Evolutionary conservation across 495 filamentous ascomycete genomes (phyloP).

Genomic region (Bacidia rubella): DNA sequence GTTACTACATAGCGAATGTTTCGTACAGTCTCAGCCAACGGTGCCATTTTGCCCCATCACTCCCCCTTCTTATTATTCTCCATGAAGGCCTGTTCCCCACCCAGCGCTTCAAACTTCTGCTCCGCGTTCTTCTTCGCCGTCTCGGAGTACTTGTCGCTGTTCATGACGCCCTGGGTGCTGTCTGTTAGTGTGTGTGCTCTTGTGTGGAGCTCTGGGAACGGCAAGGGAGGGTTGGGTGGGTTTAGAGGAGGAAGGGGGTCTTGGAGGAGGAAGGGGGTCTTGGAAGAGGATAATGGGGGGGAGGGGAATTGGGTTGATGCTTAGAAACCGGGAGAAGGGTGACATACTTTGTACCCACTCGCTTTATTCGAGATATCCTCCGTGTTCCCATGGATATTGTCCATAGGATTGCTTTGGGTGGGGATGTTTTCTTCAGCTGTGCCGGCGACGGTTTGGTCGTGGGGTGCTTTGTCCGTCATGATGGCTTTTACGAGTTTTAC

Average conservation of each 20-base stretch:
- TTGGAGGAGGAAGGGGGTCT: neutral
- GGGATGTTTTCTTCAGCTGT: constrained; percentile 15
- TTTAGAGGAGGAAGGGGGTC: neutral
- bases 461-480: constrained; percentile 7
- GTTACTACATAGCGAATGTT: neutral
- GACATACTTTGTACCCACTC: constrained; percentile 11
- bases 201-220: neutral
- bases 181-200: too few relatives aligned
- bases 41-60: neutral
- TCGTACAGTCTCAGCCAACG: neutral
- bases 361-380: constrained; percentile 16
- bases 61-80: constrained; percentile 14
- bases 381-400: constrained; percentile 13
- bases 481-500: neutral
- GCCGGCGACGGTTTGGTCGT: constrained; percentile 10
- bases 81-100: constrained; percentile 15
- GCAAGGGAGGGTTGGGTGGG: neutral
- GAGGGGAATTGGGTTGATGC: neutral
- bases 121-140: constrained; percentile 9
- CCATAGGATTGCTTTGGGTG: constrained; percentile 14
- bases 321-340: too few relatives aligned
- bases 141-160: constrained; percentile 3
- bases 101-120: constrained; percentile 10
- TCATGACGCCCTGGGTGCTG: constrained; percentile 3
- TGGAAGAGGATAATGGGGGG: neutral